Base-by-base conservation (phyloP, 768 basidiomycete genomes). In the Amanita fuliginea region DNA sequence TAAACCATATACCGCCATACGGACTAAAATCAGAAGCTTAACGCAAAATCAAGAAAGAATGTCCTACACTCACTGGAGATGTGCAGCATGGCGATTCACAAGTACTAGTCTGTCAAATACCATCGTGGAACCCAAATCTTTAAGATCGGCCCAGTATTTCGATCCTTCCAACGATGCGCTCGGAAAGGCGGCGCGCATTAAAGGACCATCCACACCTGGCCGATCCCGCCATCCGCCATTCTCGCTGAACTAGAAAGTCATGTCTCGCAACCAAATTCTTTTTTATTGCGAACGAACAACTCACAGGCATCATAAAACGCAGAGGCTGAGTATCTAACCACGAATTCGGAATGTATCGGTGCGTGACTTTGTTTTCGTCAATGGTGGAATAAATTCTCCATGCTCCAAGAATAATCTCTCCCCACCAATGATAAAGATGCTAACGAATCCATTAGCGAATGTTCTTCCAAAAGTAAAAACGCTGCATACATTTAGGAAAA, bases 171-270 rank as follows among this genome's bases (percentile, higher is more conserved):
- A 73, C 1, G 78, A 63, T 10, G 76, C 58, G 14, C 64, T 66
- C 2, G 83, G 83, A 60, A 85, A 86, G 0, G 76, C 77, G 6
- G 78, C 74, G 22, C 79, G 77, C 53, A 87, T 69, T 53, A 86
- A 68, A 42, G 78, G 79, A n/a, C 75, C 71, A 57, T 83, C 77
- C 57, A 87, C 72, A 11, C 74, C 72, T 1, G 79, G 76, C 10
- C 57, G 54, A 58, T 87, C 85, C 34, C 81, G 72, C 83, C 80
- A 83, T 45, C 64, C 66, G 4, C 59, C 59, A 7, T 55, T 44
- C 11, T 30, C 43, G 18, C 63, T 61, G 47, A 62, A 64, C 51
- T 57, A 30, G 11, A 42, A 13, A 42, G 10, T 10, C 39, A 3
- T 9, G 22, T 22, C 18, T 42, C 24, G 14, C 14, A 24, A 24